phyloP scores from a whole-genome alignment of 495 filamentous ascomycete genomes.

The Pyrenula aspistea region DNA sequence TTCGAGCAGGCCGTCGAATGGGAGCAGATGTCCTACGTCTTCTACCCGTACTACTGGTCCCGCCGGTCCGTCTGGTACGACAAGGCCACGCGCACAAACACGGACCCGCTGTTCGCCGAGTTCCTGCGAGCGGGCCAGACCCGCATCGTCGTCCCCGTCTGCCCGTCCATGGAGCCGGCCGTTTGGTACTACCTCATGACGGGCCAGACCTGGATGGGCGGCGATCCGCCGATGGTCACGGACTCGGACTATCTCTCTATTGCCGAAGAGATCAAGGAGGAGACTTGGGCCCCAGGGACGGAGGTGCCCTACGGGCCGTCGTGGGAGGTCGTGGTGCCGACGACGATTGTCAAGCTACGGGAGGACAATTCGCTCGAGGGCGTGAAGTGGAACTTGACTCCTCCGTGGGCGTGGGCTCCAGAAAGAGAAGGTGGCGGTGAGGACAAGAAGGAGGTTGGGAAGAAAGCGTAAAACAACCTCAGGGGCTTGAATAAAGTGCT shows the following conservation, averaged over 20 bases:
- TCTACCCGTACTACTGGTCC: not conserved
- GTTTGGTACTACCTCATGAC: not conserved
- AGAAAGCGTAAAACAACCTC: no score
- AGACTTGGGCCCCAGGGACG: not conserved
- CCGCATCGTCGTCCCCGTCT: not conserved
- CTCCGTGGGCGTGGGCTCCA: no score
- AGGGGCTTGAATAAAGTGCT: no score
- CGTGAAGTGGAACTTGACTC: no score
- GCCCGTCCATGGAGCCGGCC: not conserved
- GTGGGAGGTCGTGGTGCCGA: not conserved
- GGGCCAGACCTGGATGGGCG: not conserved
- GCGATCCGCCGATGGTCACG: not conserved
- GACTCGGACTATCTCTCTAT: not conserved
- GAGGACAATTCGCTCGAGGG: no score
- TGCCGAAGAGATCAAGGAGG: not conserved
- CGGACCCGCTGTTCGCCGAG: not conserved
- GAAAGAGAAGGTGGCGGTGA: no score
- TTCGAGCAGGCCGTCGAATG: not conserved
- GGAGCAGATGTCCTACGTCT: not conserved
- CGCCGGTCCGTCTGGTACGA: not conserved
- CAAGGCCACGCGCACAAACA: not conserved
- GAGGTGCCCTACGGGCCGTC: not conserved
- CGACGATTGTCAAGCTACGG: not conserved
- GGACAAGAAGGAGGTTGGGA: no score
- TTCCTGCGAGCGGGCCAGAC: not conserved